These are phyloP conservation scores for Nitzschia sp. DNA, from an alignment of 108 stramenopile species.

Conservation along the genomic window DNA sequence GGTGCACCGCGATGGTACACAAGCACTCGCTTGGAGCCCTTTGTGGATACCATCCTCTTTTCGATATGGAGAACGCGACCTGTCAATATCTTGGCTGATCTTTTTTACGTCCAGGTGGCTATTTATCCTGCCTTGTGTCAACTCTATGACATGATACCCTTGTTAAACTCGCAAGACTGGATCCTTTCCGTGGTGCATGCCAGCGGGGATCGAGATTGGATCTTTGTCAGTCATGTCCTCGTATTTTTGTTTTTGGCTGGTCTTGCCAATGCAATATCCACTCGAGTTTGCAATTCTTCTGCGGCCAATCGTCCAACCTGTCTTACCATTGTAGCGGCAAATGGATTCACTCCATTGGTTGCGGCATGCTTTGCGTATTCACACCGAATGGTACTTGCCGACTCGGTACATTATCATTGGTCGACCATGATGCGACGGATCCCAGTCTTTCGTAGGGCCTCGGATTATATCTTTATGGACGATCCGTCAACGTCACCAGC, in stretches of 20 bases:
- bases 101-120: background rate
- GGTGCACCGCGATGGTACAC: background rate
- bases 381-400: slow-evolving; percentile 5
- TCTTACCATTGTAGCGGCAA: no score
- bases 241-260: slow-evolving; percentile 23
- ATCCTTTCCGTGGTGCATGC: background rate
- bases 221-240: slow-evolving; percentile 1
- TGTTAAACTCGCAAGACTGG: background rate
- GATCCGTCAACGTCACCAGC: background rate
- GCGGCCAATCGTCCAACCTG: background rate
- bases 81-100: slow-evolving; percentile 2
- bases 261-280: slow-evolving; percentile 25
- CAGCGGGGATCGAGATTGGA: slow-evolving; percentile 6
- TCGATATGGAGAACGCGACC: background rate
- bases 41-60: background rate
- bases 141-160: slow-evolving; percentile 18
- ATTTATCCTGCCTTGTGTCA: slow-evolving; percentile 25
- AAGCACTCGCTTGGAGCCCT: background rate
- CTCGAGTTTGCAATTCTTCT: background rate
- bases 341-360: slow-evolving; percentile 22
- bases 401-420: no score
- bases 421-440: background rate
- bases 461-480: background rate
- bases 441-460: background rate
- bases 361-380: slow-evolving; percentile 29